Conservation (phyloP, 2,329 filamentous ascomycete species). For the Arthrinium puccinioides region DNA sequence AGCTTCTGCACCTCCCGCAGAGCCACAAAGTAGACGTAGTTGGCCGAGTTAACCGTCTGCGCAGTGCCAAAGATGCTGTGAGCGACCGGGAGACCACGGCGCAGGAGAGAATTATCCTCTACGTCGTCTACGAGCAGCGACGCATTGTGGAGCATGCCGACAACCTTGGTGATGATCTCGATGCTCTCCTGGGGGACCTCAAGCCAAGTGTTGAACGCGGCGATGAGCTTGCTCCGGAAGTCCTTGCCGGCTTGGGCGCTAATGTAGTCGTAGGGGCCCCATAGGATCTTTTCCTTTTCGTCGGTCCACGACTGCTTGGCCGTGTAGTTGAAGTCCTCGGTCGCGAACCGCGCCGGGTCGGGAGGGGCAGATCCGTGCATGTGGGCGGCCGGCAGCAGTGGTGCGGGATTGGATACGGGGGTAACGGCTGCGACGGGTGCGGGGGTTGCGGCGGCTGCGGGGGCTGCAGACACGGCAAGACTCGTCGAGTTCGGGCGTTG, state of each 20-base stretch:
- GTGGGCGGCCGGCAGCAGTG: no score
- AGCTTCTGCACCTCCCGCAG: conserved; percentile 68
- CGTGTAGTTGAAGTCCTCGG: conserved; percentile 47
- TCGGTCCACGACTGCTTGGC: conserved; percentile 54
- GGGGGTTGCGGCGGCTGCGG: conserved; percentile 2
- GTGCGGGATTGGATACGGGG: no score
- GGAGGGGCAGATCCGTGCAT: conserved; percentile 23
- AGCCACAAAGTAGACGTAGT: conserved; percentile 81
- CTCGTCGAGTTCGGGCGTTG: conserved; percentile 23
- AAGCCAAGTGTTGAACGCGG: conserved; percentile 74
- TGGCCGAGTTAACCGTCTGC: conserved; percentile 85
- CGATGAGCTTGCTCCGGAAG: conserved; percentile 72
- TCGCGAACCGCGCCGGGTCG: conserved; percentile 45
- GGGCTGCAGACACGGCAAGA: conserved; percentile 8
- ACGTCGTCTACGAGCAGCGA: conserved; percentile 83
- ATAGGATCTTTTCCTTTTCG: conserved; percentile 70
- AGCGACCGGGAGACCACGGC: conserved; percentile 73
- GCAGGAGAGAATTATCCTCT: conserved; percentile 70
- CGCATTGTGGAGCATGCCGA: conserved; percentile 81
- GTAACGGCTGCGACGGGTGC: conserved; percentile 25
- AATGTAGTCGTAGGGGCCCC: conserved; percentile 76
- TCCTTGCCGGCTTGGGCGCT: conserved; percentile 76
- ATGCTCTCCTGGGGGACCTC: conserved; percentile 64
- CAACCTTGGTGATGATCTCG: conserved; percentile 67
- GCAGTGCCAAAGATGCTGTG: conserved; percentile 79